Percentiles rank a stretch among this genome's conserved stretches.
Conservation (phyloP, 2,329 filamentous ascomycete genomes). For the Aspergillus latus region DNA sequence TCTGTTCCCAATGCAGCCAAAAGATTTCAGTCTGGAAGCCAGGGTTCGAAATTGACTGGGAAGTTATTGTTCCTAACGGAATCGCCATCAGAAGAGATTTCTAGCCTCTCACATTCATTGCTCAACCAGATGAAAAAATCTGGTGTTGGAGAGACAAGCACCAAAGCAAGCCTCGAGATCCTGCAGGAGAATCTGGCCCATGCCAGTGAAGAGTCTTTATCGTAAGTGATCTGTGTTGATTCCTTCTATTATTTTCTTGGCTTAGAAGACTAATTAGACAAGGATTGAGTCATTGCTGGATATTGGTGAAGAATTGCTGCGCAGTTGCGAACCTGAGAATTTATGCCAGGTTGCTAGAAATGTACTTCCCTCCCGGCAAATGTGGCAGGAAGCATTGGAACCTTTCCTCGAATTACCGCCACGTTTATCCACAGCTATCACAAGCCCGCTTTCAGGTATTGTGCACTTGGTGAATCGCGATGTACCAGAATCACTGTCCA, state of each 20-base stretch:
- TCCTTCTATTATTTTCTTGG: not conserved
- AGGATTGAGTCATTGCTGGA: constrained; percentile 59
- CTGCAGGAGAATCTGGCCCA: constrained; percentile 53
- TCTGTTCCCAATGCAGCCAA: constrained; percentile 43
- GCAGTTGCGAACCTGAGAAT: constrained; percentile 31
- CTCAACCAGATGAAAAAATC: constrained; percentile 35
- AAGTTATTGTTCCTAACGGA: constrained; percentile 56
- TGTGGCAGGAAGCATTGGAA: constrained; percentile 66
- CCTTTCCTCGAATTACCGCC: constrained; percentile 48
- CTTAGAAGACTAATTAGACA: constrained; percentile 26
- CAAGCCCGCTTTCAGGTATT: constrained; percentile 69
- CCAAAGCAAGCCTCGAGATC: constrained; percentile 52
- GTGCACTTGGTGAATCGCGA: constrained; percentile 60
- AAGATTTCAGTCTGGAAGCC: constrained; percentile 43
- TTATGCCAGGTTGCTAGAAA: constrained; percentile 34
- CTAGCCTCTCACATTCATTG: constrained; percentile 42
- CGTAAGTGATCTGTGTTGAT: constrained; percentile 35
- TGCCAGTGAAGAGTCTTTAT: constrained; percentile 45
- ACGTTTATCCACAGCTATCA: constrained; percentile 66
- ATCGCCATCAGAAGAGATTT: constrained; percentile 52
- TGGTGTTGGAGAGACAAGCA: constrained; percentile 41
- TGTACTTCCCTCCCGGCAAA: constrained; percentile 62
- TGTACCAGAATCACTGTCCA: constrained; percentile 27
- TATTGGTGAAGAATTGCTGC: constrained; percentile 52
- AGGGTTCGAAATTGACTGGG: constrained; percentile 53